Evolutionary conservation across 225 moss, liverwort and hornwort species (phyloP).

Genomic region (Physcomitrium patens): DNA sequence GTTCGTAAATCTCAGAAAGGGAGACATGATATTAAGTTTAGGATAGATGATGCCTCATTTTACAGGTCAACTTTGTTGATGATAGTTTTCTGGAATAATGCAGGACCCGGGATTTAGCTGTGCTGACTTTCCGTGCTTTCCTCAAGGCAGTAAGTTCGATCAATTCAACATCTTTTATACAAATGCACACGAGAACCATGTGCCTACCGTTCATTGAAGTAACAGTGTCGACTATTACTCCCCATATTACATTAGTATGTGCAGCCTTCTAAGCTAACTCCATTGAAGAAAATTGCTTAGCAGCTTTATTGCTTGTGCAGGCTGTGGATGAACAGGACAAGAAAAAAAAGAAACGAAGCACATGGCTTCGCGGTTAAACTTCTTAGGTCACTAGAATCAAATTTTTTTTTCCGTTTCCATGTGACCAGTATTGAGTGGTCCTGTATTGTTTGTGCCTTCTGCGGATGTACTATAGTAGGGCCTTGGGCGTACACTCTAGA

Average conservation of each 20-base stretch:
- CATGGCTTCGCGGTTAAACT: constrained; percentile 50
- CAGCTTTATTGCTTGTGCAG: constrained; percentile 34
- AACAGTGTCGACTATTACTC: background rate
- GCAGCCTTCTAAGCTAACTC: constrained; percentile 4
- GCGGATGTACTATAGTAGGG: constrained; percentile 34
- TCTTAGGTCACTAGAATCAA: background rate
- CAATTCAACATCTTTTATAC: constrained; percentile 6
- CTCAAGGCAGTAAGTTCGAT: constrained; percentile 67
- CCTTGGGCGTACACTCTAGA: constrained; percentile 24
- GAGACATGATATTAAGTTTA: background rate
- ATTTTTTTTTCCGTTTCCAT: constrained; percentile 20
- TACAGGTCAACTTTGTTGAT: constrained; percentile 2
- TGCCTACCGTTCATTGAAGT: background rate
- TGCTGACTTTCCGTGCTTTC: constrained; percentile 83
- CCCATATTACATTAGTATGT: background rate
- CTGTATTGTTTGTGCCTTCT: constrained; percentile 9
- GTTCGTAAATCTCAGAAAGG: background rate
- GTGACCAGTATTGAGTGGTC: constrained; percentile 25
- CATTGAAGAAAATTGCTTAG: constrained; percentile 22
- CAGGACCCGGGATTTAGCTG: constrained; percentile 87
- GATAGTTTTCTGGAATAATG: constrained; percentile 6
- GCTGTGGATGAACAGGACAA: constrained; percentile 57
- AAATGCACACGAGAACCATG: background rate
- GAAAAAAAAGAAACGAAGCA: constrained; percentile 48
- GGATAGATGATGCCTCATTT: constrained; percentile 11